A percentile compares a stretch with the other conserved stretches of the same genome.
phyloP scores from a whole-genome alignment of 768 basidiomycete species.

The Pisolithus orientalis region DNA sequence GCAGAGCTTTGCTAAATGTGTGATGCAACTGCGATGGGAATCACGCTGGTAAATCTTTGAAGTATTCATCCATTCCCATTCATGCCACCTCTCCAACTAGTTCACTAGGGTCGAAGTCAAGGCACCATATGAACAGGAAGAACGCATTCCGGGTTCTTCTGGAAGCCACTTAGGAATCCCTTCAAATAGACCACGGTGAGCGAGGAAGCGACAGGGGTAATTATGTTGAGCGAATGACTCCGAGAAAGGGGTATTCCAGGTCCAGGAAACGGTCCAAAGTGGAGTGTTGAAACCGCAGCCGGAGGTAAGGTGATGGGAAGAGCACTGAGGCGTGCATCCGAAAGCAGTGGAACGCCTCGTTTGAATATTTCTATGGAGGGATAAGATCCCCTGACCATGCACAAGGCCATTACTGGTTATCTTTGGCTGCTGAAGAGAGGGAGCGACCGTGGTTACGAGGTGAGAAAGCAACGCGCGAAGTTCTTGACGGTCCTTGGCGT shows the following conservation, averaged over 20 bases:
- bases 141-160: conserved; percentile 28
- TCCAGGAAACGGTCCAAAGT: conserved; percentile 30
- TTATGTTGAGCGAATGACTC: conserved; percentile 23
- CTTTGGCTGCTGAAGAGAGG: conserved; percentile 21
- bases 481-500: conserved; percentile 27
- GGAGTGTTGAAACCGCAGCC: conserved; percentile 23
- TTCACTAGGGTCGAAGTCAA: no score
- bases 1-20: no score
- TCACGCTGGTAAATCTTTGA: no score
- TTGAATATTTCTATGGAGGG: conserved; percentile 26
- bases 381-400: conserved; percentile 19
- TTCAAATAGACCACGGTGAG: conserved; percentile 27
- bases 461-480: conserved; percentile 17
- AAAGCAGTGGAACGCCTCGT: conserved; percentile 25
- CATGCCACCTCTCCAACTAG: conserved; percentile 21
- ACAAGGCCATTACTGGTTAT: conserved; percentile 21
- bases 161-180: conserved; percentile 27
- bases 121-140: conserved; percentile 11
- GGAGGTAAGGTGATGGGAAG: conserved; percentile 27
- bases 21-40: no score
- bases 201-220: conserved; percentile 20
- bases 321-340: conserved; percentile 26
- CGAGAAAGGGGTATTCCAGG: conserved; percentile 21
- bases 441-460: conserved; percentile 19
- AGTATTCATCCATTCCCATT: neutral